Base-by-base conservation (phyloP, 352 stramenopile genomes). In the Thraustochytrium sp. region DNA sequence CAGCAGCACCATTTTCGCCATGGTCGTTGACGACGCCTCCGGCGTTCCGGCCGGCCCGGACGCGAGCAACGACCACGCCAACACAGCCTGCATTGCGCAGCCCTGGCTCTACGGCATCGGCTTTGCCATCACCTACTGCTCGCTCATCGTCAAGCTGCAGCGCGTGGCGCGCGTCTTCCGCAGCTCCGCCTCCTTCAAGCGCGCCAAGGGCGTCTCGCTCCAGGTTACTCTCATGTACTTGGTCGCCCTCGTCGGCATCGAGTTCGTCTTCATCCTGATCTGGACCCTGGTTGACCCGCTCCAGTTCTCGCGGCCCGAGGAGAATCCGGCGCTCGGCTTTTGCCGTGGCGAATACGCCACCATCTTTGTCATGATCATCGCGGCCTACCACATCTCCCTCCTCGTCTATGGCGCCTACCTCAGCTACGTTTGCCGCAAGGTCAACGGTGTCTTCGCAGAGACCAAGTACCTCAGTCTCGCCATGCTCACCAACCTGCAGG, bases 401-500 rank as follows among this genome's bases (percentile, higher is more conserved):
- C 18, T 11, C 36, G 5, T 5, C 5, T 21, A 21, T 63, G 18
- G 5, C 5, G 18, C n/a, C n/a, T n/a, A n/a, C n/a, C n/a, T n/a
- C n/a, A n/a, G n/a, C n/a, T n/a, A n/a, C n/a, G n/a, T n/a, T 5
- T 63, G 54, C 36, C 54, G 54, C 26, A 16, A 5, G 26, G 54
- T 63, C 54, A 5, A 38, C 36, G 18, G 5, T 5, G 54, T 21
- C 5, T 38, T 63, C 26, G 5, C 26, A 13, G 54, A 63, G 54
- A 21, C 5, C 54, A 63, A 63, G 18, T 63, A 63, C 54, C 5
- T 63, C 54, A 21, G 5, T 13, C 5, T 63, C 5, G 54, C 54
- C 26, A 63, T 46, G 23, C 3, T 76, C 36, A 75, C 3, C 23
- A 55, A 84, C 54, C 55, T 84, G 36, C 56, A 76, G 37, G 56